phyloP scores from a whole-genome alignment of 768 basidiomycete genomes.

The Suillus sp. region DNA sequence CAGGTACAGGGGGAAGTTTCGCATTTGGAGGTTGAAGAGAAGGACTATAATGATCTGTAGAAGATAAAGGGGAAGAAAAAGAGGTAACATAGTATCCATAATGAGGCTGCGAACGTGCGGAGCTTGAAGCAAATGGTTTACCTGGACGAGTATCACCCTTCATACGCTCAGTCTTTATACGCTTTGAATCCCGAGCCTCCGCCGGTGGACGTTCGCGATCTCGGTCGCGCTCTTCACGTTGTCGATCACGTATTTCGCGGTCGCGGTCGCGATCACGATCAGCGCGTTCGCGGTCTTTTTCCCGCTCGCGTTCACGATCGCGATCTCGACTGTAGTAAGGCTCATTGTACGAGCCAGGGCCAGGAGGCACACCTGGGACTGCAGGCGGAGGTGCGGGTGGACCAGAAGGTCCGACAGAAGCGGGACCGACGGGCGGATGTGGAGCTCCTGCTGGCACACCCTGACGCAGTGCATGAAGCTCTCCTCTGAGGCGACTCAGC shows the following conservation, averaged over 20 bases:
- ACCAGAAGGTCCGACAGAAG: constrained; percentile 36
- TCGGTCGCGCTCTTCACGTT: constrained; percentile 42
- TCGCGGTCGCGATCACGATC: constrained; percentile 41
- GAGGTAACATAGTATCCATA: constrained; percentile 31
- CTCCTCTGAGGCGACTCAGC: constrained; percentile 66
- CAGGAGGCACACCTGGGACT: constrained; percentile 34
- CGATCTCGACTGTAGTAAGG: constrained; percentile 43
- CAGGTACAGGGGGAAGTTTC: constrained; percentile 34
- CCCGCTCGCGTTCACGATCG: constrained; percentile 42
- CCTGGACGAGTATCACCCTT: constrained; percentile 45
- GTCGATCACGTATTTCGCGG: constrained; percentile 40
- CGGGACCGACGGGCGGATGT: constrained; percentile 36
- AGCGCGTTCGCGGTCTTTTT: constrained; percentile 44
- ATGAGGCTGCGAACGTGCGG: constrained; percentile 34
- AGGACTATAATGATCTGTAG: constrained; percentile 37
- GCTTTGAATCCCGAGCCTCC: constrained; percentile 57
- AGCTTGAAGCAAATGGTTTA: constrained; percentile 33
- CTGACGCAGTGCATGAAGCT: constrained; percentile 58
- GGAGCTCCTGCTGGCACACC: constrained; percentile 37
- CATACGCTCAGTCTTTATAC: constrained; percentile 56
- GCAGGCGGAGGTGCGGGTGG: constrained; percentile 34
- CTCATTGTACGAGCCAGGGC: constrained; percentile 37
- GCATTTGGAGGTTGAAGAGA: constrained; percentile 42
- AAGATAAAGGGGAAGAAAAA: constrained; percentile 28
- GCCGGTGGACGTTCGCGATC: constrained; percentile 48